These are phyloP conservation scores for Aspergillus sp. DNA, from an alignment of 2,329 filamentous ascomycete genomes.

Conservation along the genomic window DNA sequence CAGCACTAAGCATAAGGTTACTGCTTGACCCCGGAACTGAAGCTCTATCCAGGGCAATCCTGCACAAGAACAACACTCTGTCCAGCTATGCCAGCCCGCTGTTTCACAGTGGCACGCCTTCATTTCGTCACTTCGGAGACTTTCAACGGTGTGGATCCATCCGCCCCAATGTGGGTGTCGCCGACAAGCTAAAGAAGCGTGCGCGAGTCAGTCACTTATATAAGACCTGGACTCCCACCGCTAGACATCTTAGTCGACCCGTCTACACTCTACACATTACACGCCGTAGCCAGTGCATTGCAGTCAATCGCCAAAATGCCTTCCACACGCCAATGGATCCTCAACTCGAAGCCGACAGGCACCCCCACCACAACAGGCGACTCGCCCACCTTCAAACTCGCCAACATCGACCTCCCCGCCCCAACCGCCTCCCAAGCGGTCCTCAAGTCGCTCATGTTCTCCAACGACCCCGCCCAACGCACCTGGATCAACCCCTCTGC, in stretches of 20 bases:
- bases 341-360: slow-evolving; percentile 40
- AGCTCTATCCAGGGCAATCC: too few relatives aligned
- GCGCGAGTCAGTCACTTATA: too few relatives aligned
- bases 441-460: slow-evolving; percentile 49
- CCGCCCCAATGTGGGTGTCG: background rate
- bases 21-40: too few relatives aligned
- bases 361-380: slow-evolving; percentile 29
- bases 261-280: too few relatives aligned
- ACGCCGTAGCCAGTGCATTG: too few relatives aligned
- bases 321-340: slow-evolving; percentile 44
- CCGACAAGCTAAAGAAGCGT: background rate
- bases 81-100: too few relatives aligned
- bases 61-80: too few relatives aligned
- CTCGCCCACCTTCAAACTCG: slow-evolving; percentile 13
- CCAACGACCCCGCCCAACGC: slow-evolving; percentile 56
- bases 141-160: slow-evolving; percentile 2
- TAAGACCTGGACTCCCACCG: background rate
- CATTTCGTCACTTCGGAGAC: background rate
- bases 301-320: slow-evolving; percentile 9
- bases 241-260: background rate
- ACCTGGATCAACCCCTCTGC: slow-evolving; percentile 48
- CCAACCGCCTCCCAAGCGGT: slow-evolving; percentile 41
- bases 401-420: slow-evolving; percentile 29
- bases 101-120: too few relatives aligned
- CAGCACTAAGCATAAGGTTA: background rate